These are phyloP conservation scores for Cadophora malorum DNA, from an alignment of 2,329 filamentous ascomycete species.

Conservation along the genomic window DNA sequence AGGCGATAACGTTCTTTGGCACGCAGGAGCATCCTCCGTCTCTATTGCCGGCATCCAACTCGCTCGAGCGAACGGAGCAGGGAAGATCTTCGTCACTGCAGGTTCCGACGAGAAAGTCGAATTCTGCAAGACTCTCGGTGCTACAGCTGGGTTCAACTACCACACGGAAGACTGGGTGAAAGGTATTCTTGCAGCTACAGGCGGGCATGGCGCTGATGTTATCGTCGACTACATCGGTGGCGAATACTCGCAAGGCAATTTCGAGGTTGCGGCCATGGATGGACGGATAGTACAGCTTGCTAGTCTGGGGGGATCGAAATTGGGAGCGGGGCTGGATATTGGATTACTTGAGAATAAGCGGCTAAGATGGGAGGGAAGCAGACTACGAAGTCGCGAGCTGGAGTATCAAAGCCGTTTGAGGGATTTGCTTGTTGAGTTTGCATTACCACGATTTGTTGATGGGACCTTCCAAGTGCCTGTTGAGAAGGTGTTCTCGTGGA, in stretches of 20 bases:
- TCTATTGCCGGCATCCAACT: slow-evolving; percentile 90
- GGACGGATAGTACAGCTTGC: slow-evolving; percentile 79
- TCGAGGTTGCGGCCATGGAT: slow-evolving; percentile 77
- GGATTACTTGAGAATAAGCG: slow-evolving; percentile 76
- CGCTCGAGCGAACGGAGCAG: slow-evolving; percentile 68
- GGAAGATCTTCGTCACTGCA: slow-evolving; percentile 80
- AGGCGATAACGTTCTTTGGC: slow-evolving; percentile 84
- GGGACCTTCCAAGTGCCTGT: slow-evolving; percentile 78
- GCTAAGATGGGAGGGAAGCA: slow-evolving; percentile 81
- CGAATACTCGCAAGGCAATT: slow-evolving; percentile 79
- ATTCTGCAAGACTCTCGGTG: slow-evolving; percentile 77
- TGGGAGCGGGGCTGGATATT: slow-evolving; percentile 75
- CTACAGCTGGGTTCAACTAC: slow-evolving; percentile 86
- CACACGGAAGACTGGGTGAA: slow-evolving; percentile 76
- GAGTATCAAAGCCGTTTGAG: slow-evolving; percentile 80
- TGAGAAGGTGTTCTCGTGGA: slow-evolving; percentile 83
- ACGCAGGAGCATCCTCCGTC: slow-evolving; percentile 87
- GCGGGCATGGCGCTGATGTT: slow-evolving; percentile 79
- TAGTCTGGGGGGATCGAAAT: slow-evolving; percentile 71
- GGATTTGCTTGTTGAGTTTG: slow-evolving; percentile 70
- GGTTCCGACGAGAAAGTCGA: slow-evolving; percentile 80
- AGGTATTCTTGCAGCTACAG: slow-evolving; percentile 74
- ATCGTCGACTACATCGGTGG: slow-evolving; percentile 88
- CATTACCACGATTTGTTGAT: slow-evolving; percentile 70
- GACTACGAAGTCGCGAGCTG: slow-evolving; percentile 78